Conservation (phyloP, 2,329 filamentous ascomycete genomes). For the Aspergillus pseudoviridinutans region DNA sequence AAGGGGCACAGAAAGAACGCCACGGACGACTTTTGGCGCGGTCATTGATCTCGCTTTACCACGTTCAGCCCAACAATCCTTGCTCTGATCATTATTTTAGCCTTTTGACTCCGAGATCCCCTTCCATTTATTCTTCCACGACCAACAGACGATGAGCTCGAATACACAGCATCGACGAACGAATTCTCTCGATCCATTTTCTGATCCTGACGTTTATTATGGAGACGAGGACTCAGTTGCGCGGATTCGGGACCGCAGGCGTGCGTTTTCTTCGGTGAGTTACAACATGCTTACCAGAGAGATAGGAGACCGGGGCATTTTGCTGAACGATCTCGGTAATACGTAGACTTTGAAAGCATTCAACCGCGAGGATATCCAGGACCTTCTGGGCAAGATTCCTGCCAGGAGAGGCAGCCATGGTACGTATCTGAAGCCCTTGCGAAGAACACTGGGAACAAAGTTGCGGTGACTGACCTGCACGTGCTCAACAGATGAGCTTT, state of each 20-base stretch:
- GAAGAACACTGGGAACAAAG: background rate
- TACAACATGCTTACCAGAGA: slow-evolving; percentile 3
- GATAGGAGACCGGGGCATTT: slow-evolving; percentile 12
- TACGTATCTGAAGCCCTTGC: slow-evolving; percentile 18
- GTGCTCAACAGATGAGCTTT: slow-evolving; percentile 62
- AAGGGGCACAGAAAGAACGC: background rate
- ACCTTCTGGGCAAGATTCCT: slow-evolving; percentile 30
- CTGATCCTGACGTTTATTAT: slow-evolving; percentile 58
- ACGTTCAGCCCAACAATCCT: slow-evolving; percentile 5
- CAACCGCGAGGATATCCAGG: slow-evolving; percentile 33
- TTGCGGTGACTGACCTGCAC: slow-evolving; percentile 10
- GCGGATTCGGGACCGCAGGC: slow-evolving; percentile 43
- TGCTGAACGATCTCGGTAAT: slow-evolving; percentile 9
- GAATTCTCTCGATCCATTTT: slow-evolving; percentile 53
- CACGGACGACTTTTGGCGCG: slow-evolving; percentile 2
- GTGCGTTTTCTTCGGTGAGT: slow-evolving; percentile 56
- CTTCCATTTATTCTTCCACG: background rate
- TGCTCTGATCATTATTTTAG: slow-evolving; percentile 5
- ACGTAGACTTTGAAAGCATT: slow-evolving; percentile 34
- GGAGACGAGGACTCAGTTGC: slow-evolving; percentile 48
- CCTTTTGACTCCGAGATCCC: background rate
- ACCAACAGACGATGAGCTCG: slow-evolving; percentile 35
- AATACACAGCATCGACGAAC: slow-evolving; percentile 34
- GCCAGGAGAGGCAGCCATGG: slow-evolving; percentile 44
- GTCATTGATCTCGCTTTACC: slow-evolving; percentile 4